phyloP scores from a whole-genome alignment of 108 stramenopile species.

The Mediolabrus comicus region DNA sequence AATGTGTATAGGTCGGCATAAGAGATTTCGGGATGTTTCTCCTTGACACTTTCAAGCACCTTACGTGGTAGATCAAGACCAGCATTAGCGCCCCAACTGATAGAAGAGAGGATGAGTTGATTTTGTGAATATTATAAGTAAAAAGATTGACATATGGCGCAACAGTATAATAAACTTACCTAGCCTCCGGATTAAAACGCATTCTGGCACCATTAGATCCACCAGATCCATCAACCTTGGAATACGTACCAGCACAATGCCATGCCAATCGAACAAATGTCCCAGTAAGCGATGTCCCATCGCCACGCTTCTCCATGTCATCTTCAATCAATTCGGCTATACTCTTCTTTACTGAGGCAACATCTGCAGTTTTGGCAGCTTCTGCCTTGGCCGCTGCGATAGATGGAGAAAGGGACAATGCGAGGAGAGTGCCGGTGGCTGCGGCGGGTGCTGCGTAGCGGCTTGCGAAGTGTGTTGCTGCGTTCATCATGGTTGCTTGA shows the following conservation, averaged over 20 bases:
- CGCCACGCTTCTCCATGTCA: conserved; percentile 74
- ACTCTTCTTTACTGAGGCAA: conserved; percentile 63
- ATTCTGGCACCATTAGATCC: conserved; percentile 95
- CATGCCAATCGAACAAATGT: conserved; percentile 92
- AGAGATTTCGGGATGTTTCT: conserved; percentile 82
- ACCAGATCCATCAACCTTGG: conserved; percentile 70
- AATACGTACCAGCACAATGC: conserved; percentile 93
- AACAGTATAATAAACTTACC: no score
- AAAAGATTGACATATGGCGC: no score
- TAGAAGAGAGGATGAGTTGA: no score
- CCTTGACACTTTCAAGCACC: conserved; percentile 74
- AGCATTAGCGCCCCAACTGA: conserved; percentile 89
- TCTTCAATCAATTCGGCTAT: conserved; percentile 75
- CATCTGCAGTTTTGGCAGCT: conserved; percentile 44
- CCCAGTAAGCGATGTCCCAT: conserved; percentile 72
- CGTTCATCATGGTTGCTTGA: conserved; percentile 26
- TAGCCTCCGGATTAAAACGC: conserved; percentile 89
- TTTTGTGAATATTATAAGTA: no score
- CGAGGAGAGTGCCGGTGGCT: conserved; percentile 38
- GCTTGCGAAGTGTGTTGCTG: conserved; percentile 24
- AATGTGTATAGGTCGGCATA: conserved; percentile 96
- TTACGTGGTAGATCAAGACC: conserved; percentile 84
- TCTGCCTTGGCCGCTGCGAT: conserved; percentile 24
- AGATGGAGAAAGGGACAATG: conserved; percentile 25
- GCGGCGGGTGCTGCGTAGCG: conserved; percentile 37